Base-by-base conservation (phyloP, 2,329 filamentous ascomycete genomes). In the Aspergillus awamori region DNA sequence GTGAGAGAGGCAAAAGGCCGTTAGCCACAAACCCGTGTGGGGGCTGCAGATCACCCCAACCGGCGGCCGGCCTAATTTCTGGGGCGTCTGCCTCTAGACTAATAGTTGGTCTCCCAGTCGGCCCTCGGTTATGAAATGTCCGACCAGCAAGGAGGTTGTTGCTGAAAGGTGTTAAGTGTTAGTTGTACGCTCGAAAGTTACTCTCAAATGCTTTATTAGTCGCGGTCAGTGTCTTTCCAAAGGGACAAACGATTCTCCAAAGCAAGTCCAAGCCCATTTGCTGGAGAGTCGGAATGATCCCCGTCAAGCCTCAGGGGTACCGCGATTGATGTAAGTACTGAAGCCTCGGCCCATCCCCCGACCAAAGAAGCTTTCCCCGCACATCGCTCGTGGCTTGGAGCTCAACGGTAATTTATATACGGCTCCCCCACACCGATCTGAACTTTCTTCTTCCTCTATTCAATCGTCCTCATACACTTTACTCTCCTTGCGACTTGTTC, bases 351-450 rank as follows among this genome's bases (percentile, higher is more conserved):
- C n/a, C 24, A 33, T 51, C 24, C 15, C 26, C 28, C n/a, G 33
- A 51, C 22, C 10, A 51, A 20, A 36, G 45, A 59, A 63, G 61
- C 61, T 63, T 61, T 63, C 59, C 61, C 61, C 61, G 61, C 61
- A 63, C 52, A 33, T 24, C 17, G n/a, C 51, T 8, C 36, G 41
- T 36, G n/a, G 8, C 33, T 36, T 43, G 28, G 33, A 28, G 15
- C 7, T 22, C 48, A 20, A 41, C 49, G 36, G 49, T 39, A 38
- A 33, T 41, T 53, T 38, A 33, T 24, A 8, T 30, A 22, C 28
- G 28, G 30, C 55, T 55, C 41, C 36, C 39, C 41, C 57, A 20
- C 49, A 30, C 36, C 20, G 28, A 5, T 52, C 41, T 55, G 11
- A 33, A 24, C 13, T 53, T 20, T 36, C 22, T 47, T 60, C 38